Base-by-base conservation (phyloP, 2,329 filamentous ascomycete species). In the Coniochaeta sp. region DNA sequence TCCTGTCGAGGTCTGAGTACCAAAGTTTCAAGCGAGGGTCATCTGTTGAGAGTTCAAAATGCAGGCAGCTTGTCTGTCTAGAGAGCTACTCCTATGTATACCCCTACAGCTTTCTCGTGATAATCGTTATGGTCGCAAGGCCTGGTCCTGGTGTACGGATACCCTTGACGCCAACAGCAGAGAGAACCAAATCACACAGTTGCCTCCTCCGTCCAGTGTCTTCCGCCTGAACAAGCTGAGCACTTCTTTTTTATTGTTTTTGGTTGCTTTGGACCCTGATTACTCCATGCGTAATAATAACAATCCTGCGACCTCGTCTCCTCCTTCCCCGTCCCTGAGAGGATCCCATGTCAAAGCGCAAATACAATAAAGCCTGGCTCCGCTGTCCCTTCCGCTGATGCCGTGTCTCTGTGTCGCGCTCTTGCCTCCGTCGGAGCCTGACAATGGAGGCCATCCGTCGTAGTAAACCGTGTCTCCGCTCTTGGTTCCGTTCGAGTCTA, bases 391-490 rank as follows among this genome's bases (percentile, higher is more conserved):
- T 30, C 47, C 47, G 47, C 47, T 52, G 24, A n/a, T 52, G 24
- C 4, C n/a, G 47, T 47, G 24, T 17, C 47, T 2, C n/a, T n/a
- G n/a, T n/a, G n/a, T n/a, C n/a, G n/a, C 26, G 47, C 22, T 52
- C 24, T 22, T 19, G 42, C 4, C 14, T 30, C 47, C 47, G 14
- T 26, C 24, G 24, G 26, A 52, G 19, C 22, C 12, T 30, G 24
- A 52, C 17, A 12, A 22, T 14, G 16, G 47, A 30, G 24, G 24
- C 24, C 10, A 30, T 24, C 47, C 47, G 47, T n/a, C 24, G 47
- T 28, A 52, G 4, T 8, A 52, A 28, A 26, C 47, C 10, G 30
- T 30, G 47, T 52, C 40, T 26, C 70, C 26, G 47, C 22, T 52
- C 24, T 22, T 19, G 42, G 12, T 6, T 30, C 47, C 47, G 14